Evolutionary conservation across 2,329 filamentous ascomycete genomes (phyloP), one percentile per base, ranked within the genome.

Genomic region (Periglandula ipomoeae): DNA sequence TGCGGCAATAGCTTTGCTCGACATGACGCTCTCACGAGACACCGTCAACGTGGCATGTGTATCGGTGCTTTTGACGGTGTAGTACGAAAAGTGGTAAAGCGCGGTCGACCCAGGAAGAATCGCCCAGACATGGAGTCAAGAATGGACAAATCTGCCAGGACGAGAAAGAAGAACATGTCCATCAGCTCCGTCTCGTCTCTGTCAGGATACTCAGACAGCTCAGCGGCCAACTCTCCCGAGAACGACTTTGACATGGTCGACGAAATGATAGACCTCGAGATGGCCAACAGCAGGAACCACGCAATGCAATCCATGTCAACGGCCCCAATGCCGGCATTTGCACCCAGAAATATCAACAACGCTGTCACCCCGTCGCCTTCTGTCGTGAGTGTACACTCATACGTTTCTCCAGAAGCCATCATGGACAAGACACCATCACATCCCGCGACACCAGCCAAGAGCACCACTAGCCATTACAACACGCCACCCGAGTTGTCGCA

Each of bases 41-140:
- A 98, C 65, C 82, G 90, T 47, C 93, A 97, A 66, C 84, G 93
- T 37, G 93, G 91, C 48, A 95, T 96, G 87, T 98, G 93, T 67
- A 85, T 93, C 49, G 93, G 93, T 49, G 91, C 89, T 5, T 94
- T 97, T 59, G 89, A 95, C 54, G 90, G 90, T 35, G 71, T 79
- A 13, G 76, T 79, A 6, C 71, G 77, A 44, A 81, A 80, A 61
- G 69, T 74, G 6, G 78, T 77, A 39, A 81, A 81, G 69, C 72
- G 78, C n/a, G 81, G 81, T 8, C 70, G 81, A 17, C 81, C 81
- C 5, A 74, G 79, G 53, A 84, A 84, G 71, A 70, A 75, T 54
- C 59, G 79, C 6, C 79, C 79, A 0, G 77, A 81, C 42, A 66
- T 76, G 60, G 75, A 78, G 4, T 66, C 76, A 44, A 72, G 79